Evolutionary conservation across 2,329 filamentous ascomycete genomes (phyloP), one percentile per base, ranked within the genome.

Genomic region (Periconia sp.): DNA sequence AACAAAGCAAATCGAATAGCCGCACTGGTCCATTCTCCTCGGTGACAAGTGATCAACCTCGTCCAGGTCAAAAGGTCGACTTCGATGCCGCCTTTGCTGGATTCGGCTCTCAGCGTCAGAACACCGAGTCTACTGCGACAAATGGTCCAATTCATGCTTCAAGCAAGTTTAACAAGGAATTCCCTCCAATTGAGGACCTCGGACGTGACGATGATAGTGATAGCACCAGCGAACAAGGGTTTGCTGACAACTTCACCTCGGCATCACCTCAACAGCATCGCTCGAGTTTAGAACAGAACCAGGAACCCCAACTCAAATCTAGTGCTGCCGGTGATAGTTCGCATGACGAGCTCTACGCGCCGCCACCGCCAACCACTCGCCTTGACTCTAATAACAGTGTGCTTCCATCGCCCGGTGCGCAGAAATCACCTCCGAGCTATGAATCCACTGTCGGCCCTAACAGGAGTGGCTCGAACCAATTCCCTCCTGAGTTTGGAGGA

Each of bases 101-200:
- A 43, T 92, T 94, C 58, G 77, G 77, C 28, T 53, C 69, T 34
- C 72, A 77, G 34, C 78, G 78, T 48, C 81, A 80, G 58, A 70
- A 66, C 36, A 77, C 76, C 48, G 74, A 74, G 26, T 56, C 67
- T 19, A 58, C 56, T 24, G 62, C 54, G 19, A 43, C 57, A 4
- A 65, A 65, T 51, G 61, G 66, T 5, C 49, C 61, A 24, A 35
- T 50, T 22, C 54, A 66, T 22, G 62, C 56, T 46, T 62, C 79
- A 3, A 75, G 71, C 40, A 73, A 68, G 29, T 87, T 89, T 58
- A 80, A 85, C 61, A 79, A 83, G 16, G 94, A 97, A 65, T 97
- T 97, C 64, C 94, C 94, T 22, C 94, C 92, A 1, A 96, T 97
- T 47, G 85, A 87, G n/a, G 89, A 92, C 65, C 73, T 96, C 44